A percentile compares a stretch with the other conserved stretches of the same genome.
Conservation (phyloP, 352 stramenopile species). For the Globisporangium megalacanthum region DNA sequence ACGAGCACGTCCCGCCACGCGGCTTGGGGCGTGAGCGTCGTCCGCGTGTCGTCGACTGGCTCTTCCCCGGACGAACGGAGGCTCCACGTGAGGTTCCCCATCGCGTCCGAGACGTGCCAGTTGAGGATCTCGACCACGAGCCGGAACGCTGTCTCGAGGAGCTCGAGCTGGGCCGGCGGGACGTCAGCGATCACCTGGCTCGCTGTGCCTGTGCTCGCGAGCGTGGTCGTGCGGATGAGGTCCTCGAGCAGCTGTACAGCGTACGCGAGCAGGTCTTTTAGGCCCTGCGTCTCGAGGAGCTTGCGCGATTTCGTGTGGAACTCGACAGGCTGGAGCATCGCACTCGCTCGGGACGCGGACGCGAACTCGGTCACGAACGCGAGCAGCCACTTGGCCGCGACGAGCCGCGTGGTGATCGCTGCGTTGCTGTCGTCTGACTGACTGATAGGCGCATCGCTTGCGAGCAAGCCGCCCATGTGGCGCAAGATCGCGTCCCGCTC, state of each 20-base stretch:
- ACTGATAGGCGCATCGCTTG: neutral
- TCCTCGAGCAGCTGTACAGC: conserved; percentile 65
- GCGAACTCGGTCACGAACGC: conserved; percentile 85
- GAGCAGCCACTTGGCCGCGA: conserved; percentile 77
- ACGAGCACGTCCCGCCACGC: conserved; percentile 69
- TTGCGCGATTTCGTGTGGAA: conserved; percentile 77
- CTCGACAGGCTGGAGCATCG: conserved; percentile 78
- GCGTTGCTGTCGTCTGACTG: neutral
- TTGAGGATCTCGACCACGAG: conserved; percentile 77
- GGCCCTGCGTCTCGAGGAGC: conserved; percentile 45
- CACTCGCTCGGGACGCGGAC: conserved; percentile 66
- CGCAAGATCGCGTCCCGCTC: conserved; percentile 56
- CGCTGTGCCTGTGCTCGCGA: conserved; percentile 26
- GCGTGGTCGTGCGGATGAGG: conserved; percentile 60
- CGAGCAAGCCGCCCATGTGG: conserved; percentile 71
- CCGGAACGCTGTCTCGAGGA: conserved; percentile 70
- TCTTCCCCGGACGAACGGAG: conserved; percentile 27
- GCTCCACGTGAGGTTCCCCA: conserved; percentile 68
- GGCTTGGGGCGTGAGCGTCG: conserved; percentile 48
- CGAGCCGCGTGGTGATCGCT: conserved; percentile 36
- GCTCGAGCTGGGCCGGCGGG: conserved; percentile 55
- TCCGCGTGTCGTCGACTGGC: conserved; percentile 24
- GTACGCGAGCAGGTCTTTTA: conserved; percentile 58
- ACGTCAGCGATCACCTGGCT: conserved; percentile 24
- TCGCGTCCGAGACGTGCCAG: conserved; percentile 64